Evolutionary conservation across 2,329 filamentous ascomycete species (phyloP).

Genomic region (Aspergillus sergii): DNA sequence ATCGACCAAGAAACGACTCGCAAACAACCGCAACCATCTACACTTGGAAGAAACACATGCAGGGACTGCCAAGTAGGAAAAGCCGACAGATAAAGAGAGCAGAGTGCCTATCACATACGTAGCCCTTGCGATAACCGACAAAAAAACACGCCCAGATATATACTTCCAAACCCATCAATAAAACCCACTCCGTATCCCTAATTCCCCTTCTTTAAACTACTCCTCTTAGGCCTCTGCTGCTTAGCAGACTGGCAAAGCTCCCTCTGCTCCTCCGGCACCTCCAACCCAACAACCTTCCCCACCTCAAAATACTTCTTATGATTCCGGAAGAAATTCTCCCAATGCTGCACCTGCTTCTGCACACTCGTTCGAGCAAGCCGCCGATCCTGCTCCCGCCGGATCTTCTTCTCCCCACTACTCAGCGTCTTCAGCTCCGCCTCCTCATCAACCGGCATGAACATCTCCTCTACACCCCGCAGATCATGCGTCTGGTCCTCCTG

Average conservation of each 20-base stretch:
- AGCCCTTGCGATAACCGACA: conserved; percentile 12
- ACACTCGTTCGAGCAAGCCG: conserved; percentile 67
- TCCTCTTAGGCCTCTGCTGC: conserved; percentile 63
- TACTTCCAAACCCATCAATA: not conserved
- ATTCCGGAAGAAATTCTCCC: conserved; percentile 80
- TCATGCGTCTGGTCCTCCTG: conserved; percentile 80
- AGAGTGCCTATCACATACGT: not conserved
- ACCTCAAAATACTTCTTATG: conserved; percentile 81
- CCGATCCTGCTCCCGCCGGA: conserved; percentile 64
- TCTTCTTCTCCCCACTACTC: conserved; percentile 48
- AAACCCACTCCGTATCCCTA: not conserved
- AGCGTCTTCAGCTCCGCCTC: conserved; percentile 40
- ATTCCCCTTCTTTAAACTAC: conserved; percentile 29
- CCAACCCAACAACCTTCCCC: conserved; percentile 66
- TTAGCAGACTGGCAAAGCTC: conserved; percentile 72
- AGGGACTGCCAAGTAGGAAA: not conserved
- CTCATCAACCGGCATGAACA: conserved; percentile 74
- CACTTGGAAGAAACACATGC: not conserved
- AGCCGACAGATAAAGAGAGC: not conserved
- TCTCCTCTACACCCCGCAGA: conserved; percentile 81
- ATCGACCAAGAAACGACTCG: not conserved
- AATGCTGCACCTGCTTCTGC: conserved; percentile 71
- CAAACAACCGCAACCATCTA: conserved; percentile 1
- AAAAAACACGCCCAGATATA: not conserved
- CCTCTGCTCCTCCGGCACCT: conserved; percentile 53